Evolutionary conservation across 441 rosid genomes (phyloP), one percentile per base, ranked within the genome.

Genomic region (Adansonia madagascariensis): DNA sequence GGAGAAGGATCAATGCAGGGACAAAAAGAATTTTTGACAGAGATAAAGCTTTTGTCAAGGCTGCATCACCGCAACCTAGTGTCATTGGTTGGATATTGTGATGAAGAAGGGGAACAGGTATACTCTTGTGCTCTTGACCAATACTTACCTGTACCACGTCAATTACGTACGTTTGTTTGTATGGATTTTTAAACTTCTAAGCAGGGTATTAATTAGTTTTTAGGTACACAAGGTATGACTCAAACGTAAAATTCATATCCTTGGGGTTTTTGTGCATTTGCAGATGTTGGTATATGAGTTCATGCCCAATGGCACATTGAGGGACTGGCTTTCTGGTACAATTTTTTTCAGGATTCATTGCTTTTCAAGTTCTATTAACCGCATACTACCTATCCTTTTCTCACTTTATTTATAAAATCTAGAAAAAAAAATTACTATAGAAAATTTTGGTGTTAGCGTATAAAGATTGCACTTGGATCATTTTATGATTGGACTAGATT

Each of bases 281-380:
- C 97, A 95, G 98, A 92, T 95, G 97, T 86, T 95, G 86, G 92
- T 95, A 63, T 95, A 95, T 24, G 98, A 95, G 75, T 95, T 88
- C 84, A 84, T 95, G 91, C 91, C 98, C 56, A 92, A 92, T 65
- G 98, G 98, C 75, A 93, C 94, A 76, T 82, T 95, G 87, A 80
- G 92, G 46, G 90, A 95, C 87, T 90, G 97, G 94, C 87, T 95
- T 81, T 90, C 95, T 63, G 94, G 98, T 94, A 84, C 60, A 44
- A 44, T 6, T 6, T 74, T 63, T 52, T 55, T 73, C 41, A 8
- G 59, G 55, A 50, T 52, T 35, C 24, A 9, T 52, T 53, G 49
- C 46, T 31, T 50, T 53, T 31, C 1, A 31, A 53, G n/a, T 31
- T 53, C 22, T n/a, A 15, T 35, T 9, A n/a, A 50, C 24, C 14